A percentile compares a stretch with the other conserved stretches of the same genome.
phyloP scores from a whole-genome alignment of 345 rosid genomes.

The Moringa oleifera region DNA sequence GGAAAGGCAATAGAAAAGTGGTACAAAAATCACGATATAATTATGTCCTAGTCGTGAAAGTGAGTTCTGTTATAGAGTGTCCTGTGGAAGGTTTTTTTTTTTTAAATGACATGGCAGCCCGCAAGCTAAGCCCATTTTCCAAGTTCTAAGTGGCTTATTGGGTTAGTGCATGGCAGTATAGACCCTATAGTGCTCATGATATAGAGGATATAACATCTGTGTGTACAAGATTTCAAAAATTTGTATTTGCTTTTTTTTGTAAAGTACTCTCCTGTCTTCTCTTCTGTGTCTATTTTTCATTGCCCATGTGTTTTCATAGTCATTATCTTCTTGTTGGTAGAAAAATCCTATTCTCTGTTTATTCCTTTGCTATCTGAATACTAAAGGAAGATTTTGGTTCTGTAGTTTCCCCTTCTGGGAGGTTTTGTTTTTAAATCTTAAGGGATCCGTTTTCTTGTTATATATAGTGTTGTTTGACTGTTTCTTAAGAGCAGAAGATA shows the following conservation, averaged over 20 bases:
- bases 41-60: neutral
- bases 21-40: neutral
- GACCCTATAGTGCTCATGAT: neutral
- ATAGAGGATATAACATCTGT: neutral
- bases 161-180: neutral
- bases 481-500: neutral
- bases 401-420: too few relatives aligned
- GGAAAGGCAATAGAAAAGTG: too few relatives aligned
- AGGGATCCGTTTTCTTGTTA: neutral
- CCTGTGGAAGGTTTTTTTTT: neutral
- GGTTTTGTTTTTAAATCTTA: too few relatives aligned
- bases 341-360: too few relatives aligned
- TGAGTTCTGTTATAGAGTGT: neutral
- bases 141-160: neutral
- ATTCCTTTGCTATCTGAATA: neutral
- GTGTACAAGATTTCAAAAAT: too few relatives aligned
- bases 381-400: neutral
- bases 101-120: too few relatives aligned
- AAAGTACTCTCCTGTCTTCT: too few relatives aligned
- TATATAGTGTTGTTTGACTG: slow-evolving; percentile 1
- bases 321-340: too few relatives aligned
- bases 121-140: neutral
- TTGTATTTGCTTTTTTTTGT: too few relatives aligned
- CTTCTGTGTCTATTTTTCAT: too few relatives aligned
- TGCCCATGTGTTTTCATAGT: too few relatives aligned